Percentiles rank a stretch among this genome's conserved stretches.
These are phyloP conservation scores for Mollisia scopiformis DNA, from an alignment of 2,329 filamentous ascomycete species.

Conservation along the genomic window DNA sequence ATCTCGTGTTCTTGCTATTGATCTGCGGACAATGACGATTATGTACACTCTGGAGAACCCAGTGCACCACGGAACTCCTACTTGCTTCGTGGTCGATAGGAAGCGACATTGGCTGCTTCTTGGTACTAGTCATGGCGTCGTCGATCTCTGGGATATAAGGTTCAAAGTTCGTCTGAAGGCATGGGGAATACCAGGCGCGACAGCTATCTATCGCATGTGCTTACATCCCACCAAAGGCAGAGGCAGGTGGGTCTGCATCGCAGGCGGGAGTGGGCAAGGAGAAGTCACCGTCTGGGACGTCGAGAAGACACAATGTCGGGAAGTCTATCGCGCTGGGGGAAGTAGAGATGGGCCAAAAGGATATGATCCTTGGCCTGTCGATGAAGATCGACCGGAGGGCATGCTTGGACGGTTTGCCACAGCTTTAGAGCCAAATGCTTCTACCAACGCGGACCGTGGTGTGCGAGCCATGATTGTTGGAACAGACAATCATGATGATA, in stretches of 20 bases:
- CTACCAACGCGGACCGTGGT: conserved; percentile 62
- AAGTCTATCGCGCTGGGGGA: conserved; percentile 76
- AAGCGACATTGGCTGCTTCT: conserved; percentile 89
- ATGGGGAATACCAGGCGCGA: conserved; percentile 84
- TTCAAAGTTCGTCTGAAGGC: conserved; percentile 86
- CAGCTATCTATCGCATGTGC: conserved; percentile 77
- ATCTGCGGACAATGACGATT: conserved; percentile 83
- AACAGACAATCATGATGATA: conserved; percentile 69
- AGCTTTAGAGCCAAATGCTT: conserved; percentile 64
- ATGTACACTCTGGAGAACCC: conserved; percentile 84
- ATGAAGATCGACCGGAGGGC: conserved; percentile 84
- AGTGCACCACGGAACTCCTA: conserved; percentile 87
- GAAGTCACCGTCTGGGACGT: conserved; percentile 97
- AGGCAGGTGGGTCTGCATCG: conserved; percentile 84
- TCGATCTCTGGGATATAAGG: conserved; percentile 96
- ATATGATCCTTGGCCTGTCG: conserved; percentile 86
- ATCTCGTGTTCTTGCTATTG: conserved; percentile 81
- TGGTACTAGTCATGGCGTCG: conserved; percentile 88
- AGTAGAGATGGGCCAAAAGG: conserved; percentile 62
- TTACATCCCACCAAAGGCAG: conserved; percentile 79
- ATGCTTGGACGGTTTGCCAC: conserved; percentile 87
- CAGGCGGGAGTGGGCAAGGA: conserved; percentile 82
- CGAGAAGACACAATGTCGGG: conserved; percentile 84
- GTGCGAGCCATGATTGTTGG: conserved; percentile 76
- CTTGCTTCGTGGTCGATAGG: conserved; percentile 86